These are phyloP conservation scores for Tetrapyrgos nigripes DNA, from an alignment of 1,284 basidiomycete species.

Conservation along the genomic window DNA sequence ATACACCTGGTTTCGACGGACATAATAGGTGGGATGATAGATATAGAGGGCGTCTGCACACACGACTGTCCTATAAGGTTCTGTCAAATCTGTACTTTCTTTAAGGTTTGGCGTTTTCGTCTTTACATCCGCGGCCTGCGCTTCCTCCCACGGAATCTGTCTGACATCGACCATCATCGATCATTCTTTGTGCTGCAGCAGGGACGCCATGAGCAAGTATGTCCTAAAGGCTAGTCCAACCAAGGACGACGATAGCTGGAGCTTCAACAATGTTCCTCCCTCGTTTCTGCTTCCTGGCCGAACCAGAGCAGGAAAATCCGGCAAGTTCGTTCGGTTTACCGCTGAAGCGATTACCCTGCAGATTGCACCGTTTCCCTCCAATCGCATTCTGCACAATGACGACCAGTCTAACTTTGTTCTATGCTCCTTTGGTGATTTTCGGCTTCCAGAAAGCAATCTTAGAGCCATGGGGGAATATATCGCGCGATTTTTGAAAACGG, in stretches of 20 bases:
- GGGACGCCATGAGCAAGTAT: conserved; percentile 19
- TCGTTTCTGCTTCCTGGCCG: conserved; percentile 28
- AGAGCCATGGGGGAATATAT: conserved; percentile 61
- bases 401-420: conserved; percentile 61
- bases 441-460: conserved; percentile 56
- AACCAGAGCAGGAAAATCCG: conserved; percentile 35
- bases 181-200: too few relatives aligned
- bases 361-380: conserved; percentile 55
- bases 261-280: conserved; percentile 47
- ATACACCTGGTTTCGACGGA: conserved; percentile 19
- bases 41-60: background rate
- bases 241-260: conserved; percentile 58
- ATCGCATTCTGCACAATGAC: conserved; percentile 62
- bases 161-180: too few relatives aligned
- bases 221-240: conserved; percentile 49
- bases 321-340: conserved; percentile 59
- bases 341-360: conserved; percentile 54
- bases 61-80: too few relatives aligned
- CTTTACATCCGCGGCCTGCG: too few relatives aligned
- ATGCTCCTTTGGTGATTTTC: conserved; percentile 56
- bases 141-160: too few relatives aligned
- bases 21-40: conserved; percentile 9
- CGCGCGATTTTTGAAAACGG: conserved; percentile 55
- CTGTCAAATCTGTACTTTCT: too few relatives aligned
- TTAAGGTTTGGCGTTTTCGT: too few relatives aligned